Percentiles rank a stretch among this genome's conserved stretches.
These are phyloP conservation scores for Erigeron philadelphicus DNA, from an alignment of 140 eudicot genomes.

Conservation along the genomic window DNA sequence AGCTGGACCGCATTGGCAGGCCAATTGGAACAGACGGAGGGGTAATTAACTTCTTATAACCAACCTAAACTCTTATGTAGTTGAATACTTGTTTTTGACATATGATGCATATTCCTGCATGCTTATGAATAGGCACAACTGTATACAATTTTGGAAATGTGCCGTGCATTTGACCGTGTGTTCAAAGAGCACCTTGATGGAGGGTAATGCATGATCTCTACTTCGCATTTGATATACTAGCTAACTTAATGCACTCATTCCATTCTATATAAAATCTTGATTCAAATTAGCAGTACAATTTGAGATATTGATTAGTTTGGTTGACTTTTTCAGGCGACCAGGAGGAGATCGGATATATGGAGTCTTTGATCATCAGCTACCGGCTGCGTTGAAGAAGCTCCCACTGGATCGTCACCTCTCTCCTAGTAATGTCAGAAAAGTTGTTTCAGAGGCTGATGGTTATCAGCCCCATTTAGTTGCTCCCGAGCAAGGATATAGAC, in stretches of 20 bases:
- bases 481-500: slow-evolving; percentile 96
- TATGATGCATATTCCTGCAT: neutral
- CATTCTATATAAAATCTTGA: slow-evolving; percentile 1
- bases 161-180: slow-evolving; percentile 93
- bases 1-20: slow-evolving; percentile 96
- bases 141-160: slow-evolving; percentile 81
- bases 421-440: slow-evolving; percentile 64
- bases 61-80: neutral
- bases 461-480: slow-evolving; percentile 96
- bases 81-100: neutral
- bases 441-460: slow-evolving; percentile 95
- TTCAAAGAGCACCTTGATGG: slow-evolving; percentile 98
- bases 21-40: slow-evolving; percentile 93
- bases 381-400: slow-evolving; percentile 91
- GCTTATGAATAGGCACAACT: slow-evolving; percentile 68
- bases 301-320: neutral
- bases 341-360: slow-evolving; percentile 94
- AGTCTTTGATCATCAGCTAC: slow-evolving; percentile 91
- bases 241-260: slow-evolving; percentile 5
- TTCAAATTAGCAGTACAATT: neutral
- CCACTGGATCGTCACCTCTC: slow-evolving; percentile 95
- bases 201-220: slow-evolving; percentile 59
- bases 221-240: slow-evolving; percentile 8
- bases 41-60: slow-evolving; percentile 37
- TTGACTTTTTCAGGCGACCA: slow-evolving; percentile 63